Conservation (phyloP, 768 basidiomycete genomes). For the Cyathus striatus region DNA sequence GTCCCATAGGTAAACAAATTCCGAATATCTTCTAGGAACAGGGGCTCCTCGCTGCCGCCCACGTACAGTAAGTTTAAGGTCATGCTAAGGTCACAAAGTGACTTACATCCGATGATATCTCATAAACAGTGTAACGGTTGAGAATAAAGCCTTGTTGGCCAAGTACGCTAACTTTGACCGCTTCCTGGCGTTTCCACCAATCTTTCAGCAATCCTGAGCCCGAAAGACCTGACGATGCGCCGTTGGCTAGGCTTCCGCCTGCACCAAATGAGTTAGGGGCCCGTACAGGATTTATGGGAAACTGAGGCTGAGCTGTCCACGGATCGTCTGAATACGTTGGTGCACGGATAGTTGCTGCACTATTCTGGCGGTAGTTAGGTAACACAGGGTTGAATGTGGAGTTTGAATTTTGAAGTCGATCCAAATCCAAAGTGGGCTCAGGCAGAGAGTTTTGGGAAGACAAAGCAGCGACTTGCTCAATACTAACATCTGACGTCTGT, state of each 20-base stretch:
- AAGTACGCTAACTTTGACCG: conserved; percentile 61
- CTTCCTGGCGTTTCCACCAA: conserved; percentile 87
- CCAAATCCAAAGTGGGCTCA: conserved; percentile 64
- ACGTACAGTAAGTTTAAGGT: conserved; percentile 4
- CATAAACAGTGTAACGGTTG: conserved; percentile 83
- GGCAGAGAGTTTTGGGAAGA: conserved; percentile 78
- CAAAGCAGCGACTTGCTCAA: conserved; percentile 74
- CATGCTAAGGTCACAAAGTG: conserved; percentile 1
- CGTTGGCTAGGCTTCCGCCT: conserved; percentile 31
- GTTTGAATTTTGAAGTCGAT: conserved; percentile 45
- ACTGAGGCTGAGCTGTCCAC: conserved; percentile 46
- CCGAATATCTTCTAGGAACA: conserved; percentile 85
- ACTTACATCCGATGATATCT: conserved; percentile 70
- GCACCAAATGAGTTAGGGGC: conserved; percentile 22
- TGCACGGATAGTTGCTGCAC: conserved; percentile 29
- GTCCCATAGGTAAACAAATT: conserved; percentile 90
- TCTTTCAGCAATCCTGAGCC: conserved; percentile 70
- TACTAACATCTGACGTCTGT: conserved; percentile 56
- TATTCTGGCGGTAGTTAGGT: conserved; percentile 39
- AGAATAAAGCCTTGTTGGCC: conserved; percentile 92
- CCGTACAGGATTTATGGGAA: conserved; percentile 20
- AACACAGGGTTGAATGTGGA: conserved; percentile 43
- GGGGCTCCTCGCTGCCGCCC: conserved; percentile 50
- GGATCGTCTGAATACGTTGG: conserved; percentile 61
- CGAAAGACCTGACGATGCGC: conserved; percentile 52